Evolutionary conservation across 2,329 filamentous ascomycete species (phyloP), one percentile per base, ranked within the genome.

Genomic region (Aspergillus piperis): DNA sequence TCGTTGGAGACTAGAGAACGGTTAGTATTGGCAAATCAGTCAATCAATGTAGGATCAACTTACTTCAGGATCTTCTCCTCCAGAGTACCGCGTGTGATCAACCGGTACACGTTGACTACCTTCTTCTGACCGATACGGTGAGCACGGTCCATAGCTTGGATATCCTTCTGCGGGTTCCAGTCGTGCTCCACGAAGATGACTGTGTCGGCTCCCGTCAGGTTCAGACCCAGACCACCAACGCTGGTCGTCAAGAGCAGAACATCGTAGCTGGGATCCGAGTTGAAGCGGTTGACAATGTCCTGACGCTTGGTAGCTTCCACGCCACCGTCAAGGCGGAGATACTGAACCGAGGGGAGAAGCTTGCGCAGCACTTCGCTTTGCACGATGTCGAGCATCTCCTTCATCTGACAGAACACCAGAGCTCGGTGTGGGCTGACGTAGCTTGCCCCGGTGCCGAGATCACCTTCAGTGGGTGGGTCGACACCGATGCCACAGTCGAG

Each of bases 111-210:
- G 72, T 99, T 99, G 68, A 99, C 95, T 39, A 98, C 95, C 85
- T 98, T 99, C 87, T 99, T 99, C 81, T 99, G 95, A 2, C 95
- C 95, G 70, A 99, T 98, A 68, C 95, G 89, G 82, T 99, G 95
- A 8, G 95, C 95, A 62, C 95, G 92, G 74, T 99, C 95, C 95
- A 99, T 99, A 67, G 95, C 95, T 74, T 99, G 95, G 67, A 99
- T 86, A 77, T 99, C 95, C 77, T 96, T 96, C 75, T 99, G 95
- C 32, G 95, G 95, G 74, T 99, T 99, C 95, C 95, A 99, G 77
- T 99, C 95, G 77, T 99, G 96, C 78, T 99, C 95, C 30, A 99
- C 96, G 71, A 99, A 99, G 69, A 99, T 99, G 75, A 99, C 95
- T 0, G 95, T 99, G 77, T 99, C 95, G 3, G 95, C 95, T 67